Conservation (phyloP, 179 eudicot genomes). For the Amaranthus tricolor region DNA sequence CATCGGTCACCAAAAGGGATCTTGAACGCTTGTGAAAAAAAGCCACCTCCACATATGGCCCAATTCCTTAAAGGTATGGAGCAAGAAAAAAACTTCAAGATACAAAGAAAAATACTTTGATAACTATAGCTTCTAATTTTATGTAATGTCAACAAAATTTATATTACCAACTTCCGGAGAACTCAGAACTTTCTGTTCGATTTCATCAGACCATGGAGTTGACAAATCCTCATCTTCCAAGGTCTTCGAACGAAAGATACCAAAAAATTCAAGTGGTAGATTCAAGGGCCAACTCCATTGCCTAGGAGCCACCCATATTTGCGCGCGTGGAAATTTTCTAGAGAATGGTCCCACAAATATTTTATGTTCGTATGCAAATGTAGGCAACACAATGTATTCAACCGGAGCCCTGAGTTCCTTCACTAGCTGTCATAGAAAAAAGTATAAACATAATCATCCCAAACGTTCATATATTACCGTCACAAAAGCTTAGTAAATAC, state of each 20-base stretch:
- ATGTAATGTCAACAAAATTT: not conserved
- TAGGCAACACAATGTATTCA: conserved; percentile 83
- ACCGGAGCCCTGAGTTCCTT: conserved; percentile 92
- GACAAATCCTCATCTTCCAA: conserved; percentile 75
- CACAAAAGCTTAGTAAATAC: too few relatives aligned
- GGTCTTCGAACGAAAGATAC: conserved; percentile 82
- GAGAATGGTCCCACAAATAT: conserved; percentile 99
- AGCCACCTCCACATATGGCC: conserved; percentile 97
- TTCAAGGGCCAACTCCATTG: conserved; percentile 99
- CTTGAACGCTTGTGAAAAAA: conserved; percentile 88
- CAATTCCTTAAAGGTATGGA: conserved; percentile 56
- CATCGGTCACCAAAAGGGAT: conserved; percentile 89
- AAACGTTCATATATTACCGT: not conserved
- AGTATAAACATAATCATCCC: conserved; percentile 3
- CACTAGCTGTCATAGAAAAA: conserved; percentile 55
- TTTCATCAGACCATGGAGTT: conserved; percentile 90
- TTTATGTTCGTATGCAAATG: conserved; percentile 98
- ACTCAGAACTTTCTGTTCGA: conserved; percentile 91
- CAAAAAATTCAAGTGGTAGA: conserved; percentile 90
- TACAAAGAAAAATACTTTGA: not conserved
- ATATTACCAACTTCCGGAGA: conserved; percentile 95
- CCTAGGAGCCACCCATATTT: conserved; percentile 95
- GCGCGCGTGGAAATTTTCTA: conserved; percentile 88
- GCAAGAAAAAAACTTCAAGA: not conserved
- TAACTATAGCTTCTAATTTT: conserved; percentile 1